Conservation (phyloP, 805 yeast species). For the Teunomyces tritomae region DNA sequence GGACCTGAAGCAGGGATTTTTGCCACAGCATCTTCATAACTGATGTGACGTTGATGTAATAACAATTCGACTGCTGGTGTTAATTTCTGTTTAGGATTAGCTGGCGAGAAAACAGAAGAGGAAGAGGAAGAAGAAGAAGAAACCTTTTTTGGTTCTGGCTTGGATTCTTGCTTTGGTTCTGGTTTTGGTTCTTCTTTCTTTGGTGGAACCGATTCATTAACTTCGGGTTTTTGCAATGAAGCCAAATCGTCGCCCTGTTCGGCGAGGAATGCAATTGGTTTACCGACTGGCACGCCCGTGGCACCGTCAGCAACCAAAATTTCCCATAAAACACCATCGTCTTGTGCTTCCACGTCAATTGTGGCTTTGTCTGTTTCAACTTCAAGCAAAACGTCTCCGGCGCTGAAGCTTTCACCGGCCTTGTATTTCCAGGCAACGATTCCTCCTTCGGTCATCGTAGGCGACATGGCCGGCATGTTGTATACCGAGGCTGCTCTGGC, state of each 20-base stretch:
- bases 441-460: conserved; percentile 97
- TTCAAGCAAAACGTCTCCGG: conserved; percentile 82
- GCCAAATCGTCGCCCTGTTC: conserved; percentile 83
- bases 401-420: conserved; percentile 59
- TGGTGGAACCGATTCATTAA: conserved; percentile 20
- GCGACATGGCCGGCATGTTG: conserved; percentile 98
- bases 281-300: conserved; percentile 79
- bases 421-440: conserved; percentile 85
- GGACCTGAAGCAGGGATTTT: conserved; percentile 87
- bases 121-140: background rate
- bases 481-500: conserved; percentile 47
- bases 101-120: conserved; percentile 29
- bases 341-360: conserved; percentile 84
- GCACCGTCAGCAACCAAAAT: conserved; percentile 71
- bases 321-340: conserved; percentile 87
- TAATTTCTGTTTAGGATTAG: conserved; percentile 65
- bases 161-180: conserved; percentile 5
- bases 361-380: conserved; percentile 87
- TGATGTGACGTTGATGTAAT: conserved; percentile 58
- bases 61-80: conserved; percentile 78
- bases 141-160: conserved; percentile 3
- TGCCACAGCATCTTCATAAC: conserved; percentile 64
- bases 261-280: conserved; percentile 83
- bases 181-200: conserved; percentile 9
- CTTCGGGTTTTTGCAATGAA: conserved; percentile 56